Percentiles rank a stretch among this genome's conserved stretches.
These are phyloP conservation scores for Fusarium secorum DNA, from an alignment of 2,329 filamentous ascomycete genomes.

Conservation along the genomic window DNA sequence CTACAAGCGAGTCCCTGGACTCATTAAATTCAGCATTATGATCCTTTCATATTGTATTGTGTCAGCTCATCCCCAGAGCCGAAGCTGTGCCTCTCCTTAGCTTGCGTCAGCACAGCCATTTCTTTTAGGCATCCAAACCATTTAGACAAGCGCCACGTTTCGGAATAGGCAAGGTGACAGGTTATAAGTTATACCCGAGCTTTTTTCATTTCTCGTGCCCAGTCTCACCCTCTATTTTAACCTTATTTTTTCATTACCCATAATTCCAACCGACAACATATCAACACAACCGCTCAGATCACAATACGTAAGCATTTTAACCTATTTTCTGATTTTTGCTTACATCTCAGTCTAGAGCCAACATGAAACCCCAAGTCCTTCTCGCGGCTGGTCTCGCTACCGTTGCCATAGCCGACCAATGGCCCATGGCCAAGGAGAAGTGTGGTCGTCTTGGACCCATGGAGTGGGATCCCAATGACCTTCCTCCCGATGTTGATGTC, in stretches of 20 bases:
- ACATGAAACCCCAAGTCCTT: conserved; percentile 9
- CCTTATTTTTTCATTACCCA: background rate
- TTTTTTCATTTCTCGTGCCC: background rate
- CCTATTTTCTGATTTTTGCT: background rate
- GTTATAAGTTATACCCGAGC: background rate
- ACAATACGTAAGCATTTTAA: background rate
- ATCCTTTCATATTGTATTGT: background rate
- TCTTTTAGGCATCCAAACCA: background rate
- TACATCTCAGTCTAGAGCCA: background rate
- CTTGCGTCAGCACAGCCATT: background rate
- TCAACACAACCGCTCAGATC: background rate
- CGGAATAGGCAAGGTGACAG: background rate
- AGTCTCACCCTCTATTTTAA: background rate
- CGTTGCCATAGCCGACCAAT: conserved; percentile 4
- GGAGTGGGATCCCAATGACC: conserved; percentile 20
- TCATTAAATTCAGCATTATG: background rate
- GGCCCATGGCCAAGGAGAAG: conserved; percentile 3
- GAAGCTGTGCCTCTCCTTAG: background rate
- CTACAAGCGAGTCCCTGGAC: background rate
- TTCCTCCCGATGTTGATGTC: conserved; percentile 5
- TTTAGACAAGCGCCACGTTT: background rate
- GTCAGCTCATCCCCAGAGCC: background rate
- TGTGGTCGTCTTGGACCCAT: conserved; percentile 26
- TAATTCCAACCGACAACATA: background rate
- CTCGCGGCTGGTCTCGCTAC: background rate